Evolutionary conservation across 345 rosid genomes (phyloP).

Genomic region (Camelina neglecta): DNA sequence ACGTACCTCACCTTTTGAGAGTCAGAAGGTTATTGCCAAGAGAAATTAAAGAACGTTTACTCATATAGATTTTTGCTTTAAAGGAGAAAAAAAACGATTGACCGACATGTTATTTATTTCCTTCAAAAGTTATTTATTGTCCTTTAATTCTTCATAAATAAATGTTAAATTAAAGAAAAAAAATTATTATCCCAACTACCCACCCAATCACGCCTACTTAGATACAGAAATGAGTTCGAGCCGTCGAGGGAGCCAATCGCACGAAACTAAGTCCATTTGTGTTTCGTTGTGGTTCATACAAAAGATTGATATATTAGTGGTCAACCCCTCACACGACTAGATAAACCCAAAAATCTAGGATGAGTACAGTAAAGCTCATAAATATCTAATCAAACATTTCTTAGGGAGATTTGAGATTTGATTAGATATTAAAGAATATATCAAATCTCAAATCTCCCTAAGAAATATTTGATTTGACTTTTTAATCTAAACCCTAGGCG

Average conservation of each 20-base stretch:
- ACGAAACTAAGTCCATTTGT: background rate
- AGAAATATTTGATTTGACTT: too few species aligned
- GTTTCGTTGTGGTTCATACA: background rate
- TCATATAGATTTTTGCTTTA: background rate
- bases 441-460: too few species aligned
- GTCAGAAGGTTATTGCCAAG: background rate
- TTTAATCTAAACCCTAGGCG: too few species aligned
- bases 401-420: background rate
- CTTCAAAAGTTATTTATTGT: slow-evolving; percentile 14
- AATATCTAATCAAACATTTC: background rate
- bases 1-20: background rate
- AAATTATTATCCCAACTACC: background rate
- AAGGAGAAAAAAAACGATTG: background rate
- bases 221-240: too few species aligned
- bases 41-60: slow-evolving; percentile 10
- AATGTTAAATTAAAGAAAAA: background rate
- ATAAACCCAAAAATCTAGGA: background rate
- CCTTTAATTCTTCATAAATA: background rate
- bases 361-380: background rate
- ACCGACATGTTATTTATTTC: slow-evolving; percentile 29
- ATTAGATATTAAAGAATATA: too few species aligned
- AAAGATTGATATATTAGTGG: too few species aligned
- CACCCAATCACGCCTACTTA: background rate
- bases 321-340: background rate
- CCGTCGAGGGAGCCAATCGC: background rate